These are phyloP conservation scores for Lasiodiplodia citricola DNA, from an alignment of 2,329 filamentous ascomycete genomes.

Conservation along the genomic window DNA sequence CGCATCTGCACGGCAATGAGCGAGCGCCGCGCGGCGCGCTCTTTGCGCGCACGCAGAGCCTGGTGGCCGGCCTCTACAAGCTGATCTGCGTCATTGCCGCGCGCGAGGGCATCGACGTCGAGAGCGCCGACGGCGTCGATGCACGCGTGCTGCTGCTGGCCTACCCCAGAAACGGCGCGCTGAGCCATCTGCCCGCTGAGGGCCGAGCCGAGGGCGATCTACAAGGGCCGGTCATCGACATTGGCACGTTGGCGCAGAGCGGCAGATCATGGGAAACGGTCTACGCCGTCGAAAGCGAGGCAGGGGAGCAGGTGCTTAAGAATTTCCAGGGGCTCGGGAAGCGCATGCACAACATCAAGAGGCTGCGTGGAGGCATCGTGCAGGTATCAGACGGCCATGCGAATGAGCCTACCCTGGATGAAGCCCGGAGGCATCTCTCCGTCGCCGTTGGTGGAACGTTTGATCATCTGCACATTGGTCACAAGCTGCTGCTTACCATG, in stretches of 20 bases:
- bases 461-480: conserved; percentile 92
- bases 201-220: conserved; percentile 38
- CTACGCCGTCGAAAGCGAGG: conserved; percentile 70
- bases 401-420: conserved; percentile 16
- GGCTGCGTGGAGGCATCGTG: conserved; percentile 43
- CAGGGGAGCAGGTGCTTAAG: conserved; percentile 64
- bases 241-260: conserved; percentile 54
- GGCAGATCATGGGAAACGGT: conserved; percentile 67
- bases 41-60: conserved; percentile 73
- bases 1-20: conserved; percentile 62
- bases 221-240: conserved; percentile 57
- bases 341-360: conserved; percentile 39
- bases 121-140: conserved; percentile 75
- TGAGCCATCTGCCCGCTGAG: conserved; percentile 31
- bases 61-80: conserved; percentile 78
- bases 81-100: conserved; percentile 76
- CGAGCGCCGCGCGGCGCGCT: conserved; percentile 59
- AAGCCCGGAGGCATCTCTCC: conserved; percentile 55
- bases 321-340: conserved; percentile 47
- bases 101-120: conserved; percentile 65
- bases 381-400: conserved; percentile 31
- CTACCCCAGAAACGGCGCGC: conserved; percentile 50
- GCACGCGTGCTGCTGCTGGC: conserved; percentile 75
- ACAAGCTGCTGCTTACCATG: conserved; percentile 95
- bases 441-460: conserved; percentile 93